Evolutionary conservation across 208 protist genomes (phyloP).

Genomic region (Giardia muris): DNA sequence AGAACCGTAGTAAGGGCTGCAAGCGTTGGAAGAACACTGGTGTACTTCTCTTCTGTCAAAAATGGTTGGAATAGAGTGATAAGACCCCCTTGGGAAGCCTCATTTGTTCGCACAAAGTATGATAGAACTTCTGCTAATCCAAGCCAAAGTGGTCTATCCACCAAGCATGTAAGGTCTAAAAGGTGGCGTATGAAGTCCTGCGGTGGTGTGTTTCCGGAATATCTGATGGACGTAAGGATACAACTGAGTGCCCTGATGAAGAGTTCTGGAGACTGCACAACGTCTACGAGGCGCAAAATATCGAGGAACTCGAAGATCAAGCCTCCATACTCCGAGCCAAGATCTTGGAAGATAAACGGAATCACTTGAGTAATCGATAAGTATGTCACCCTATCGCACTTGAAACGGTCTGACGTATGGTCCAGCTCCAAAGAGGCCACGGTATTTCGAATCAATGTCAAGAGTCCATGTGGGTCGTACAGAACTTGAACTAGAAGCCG

Average conservation of each 20-base stretch:
- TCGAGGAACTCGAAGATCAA: neutral
- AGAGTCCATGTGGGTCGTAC: neutral
- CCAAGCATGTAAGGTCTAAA: neutral
- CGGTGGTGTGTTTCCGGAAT: neutral
- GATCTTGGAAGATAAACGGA: neutral
- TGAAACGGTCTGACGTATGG: neutral
- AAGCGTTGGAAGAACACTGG: no score
- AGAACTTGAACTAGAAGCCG: neutral
- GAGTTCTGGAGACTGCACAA: neutral
- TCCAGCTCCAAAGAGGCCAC: neutral
- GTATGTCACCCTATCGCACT: neutral
- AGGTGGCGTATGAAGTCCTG: neutral
- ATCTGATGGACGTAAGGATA: neutral
- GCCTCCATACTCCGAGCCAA: neutral
- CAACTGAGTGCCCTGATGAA: neutral
- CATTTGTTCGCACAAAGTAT: neutral
- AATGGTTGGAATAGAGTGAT: no score
- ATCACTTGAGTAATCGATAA: neutral
- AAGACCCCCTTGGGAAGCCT: no score
- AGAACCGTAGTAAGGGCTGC: no score
- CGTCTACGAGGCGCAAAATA: neutral
- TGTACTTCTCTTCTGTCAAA: no score
- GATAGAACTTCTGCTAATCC: neutral
- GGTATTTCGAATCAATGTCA: neutral
- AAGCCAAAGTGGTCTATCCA: neutral